Evolutionary conservation across 108 stramenopile species (phyloP).

Genomic region (Nitzschia putrida): DNA sequence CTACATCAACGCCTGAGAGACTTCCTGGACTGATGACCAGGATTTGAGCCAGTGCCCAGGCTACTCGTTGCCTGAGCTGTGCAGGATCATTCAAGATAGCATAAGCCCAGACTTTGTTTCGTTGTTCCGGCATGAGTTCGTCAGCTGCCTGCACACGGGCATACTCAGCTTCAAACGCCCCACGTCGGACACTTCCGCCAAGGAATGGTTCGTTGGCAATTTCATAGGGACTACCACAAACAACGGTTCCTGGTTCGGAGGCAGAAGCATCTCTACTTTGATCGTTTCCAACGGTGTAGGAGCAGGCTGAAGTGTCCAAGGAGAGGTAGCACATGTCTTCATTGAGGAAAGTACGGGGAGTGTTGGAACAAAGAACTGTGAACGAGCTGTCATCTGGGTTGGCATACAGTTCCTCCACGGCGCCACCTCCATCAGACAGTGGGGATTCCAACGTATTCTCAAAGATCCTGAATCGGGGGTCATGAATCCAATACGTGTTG

Average conservation of each 20-base stretch:
- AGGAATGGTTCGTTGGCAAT: conserved; percentile 55
- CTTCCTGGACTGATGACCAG: conserved; percentile 33
- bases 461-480: conserved; percentile 36
- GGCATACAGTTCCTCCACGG: conserved; percentile 20
- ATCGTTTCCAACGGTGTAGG: conserved; percentile 5
- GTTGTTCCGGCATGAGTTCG: neutral
- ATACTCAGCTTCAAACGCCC: neutral
- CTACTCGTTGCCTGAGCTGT: conserved; percentile 79
- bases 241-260: neutral
- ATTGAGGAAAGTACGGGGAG: conserved; percentile 53
- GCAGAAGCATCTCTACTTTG: neutral
- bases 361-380: conserved; percentile 48
- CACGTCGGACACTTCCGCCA: neutral
- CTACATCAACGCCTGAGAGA: neutral
- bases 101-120: neutral
- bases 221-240: conserved; percentile 59
- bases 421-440: conserved; percentile 56
- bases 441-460: conserved; percentile 53
- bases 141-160: neutral
- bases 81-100: conserved; percentile 28
- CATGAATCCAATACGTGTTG: conserved; percentile 8
- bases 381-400: neutral
- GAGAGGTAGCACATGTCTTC: conserved; percentile 54
- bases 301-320: conserved; percentile 32
- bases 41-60: conserved; percentile 74